Evolutionary conservation across 140 eudicot genomes (phyloP).

Genomic region (Anethum foeniculum): DNA sequence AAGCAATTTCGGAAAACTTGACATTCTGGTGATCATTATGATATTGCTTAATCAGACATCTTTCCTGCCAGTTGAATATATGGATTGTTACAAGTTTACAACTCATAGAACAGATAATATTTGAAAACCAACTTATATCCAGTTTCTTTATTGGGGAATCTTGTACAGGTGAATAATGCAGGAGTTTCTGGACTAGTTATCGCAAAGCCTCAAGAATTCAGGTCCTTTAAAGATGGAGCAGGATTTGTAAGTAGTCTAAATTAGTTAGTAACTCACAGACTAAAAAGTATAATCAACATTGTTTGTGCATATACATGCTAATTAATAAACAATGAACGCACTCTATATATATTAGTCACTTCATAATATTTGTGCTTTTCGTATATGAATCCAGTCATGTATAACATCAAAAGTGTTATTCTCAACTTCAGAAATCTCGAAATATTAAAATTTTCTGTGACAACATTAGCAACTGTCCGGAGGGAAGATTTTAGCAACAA

Average conservation of each 20-base stretch:
- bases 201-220: conserved; percentile 17
- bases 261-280: neutral
- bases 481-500: too few relatives aligned
- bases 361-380: too few relatives aligned
- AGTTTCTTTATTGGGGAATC: neutral
- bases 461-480: too few relatives aligned
- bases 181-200: conserved; percentile 29
- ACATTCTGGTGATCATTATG: conserved; percentile 33
- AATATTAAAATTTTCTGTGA: too few relatives aligned
- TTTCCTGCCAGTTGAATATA: neutral
- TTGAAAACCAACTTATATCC: neutral
- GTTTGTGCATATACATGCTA: neutral
- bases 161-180: conserved; percentile 53
- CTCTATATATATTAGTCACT: too few relatives aligned
- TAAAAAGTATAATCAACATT: neutral
- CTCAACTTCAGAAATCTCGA: too few relatives aligned
- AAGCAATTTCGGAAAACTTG: conserved; percentile 30
- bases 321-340: conserved; percentile 3
- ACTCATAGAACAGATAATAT: neutral
- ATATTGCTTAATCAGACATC: neutral
- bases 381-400: too few relatives aligned
- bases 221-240: conserved; percentile 31
- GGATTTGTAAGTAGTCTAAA: conserved; percentile 33
- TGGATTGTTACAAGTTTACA: too few relatives aligned
- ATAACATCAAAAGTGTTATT: too few relatives aligned